Conservation (phyloP, 2,329 filamentous ascomycete genomes). For the Trichophyton verrucosum region DNA sequence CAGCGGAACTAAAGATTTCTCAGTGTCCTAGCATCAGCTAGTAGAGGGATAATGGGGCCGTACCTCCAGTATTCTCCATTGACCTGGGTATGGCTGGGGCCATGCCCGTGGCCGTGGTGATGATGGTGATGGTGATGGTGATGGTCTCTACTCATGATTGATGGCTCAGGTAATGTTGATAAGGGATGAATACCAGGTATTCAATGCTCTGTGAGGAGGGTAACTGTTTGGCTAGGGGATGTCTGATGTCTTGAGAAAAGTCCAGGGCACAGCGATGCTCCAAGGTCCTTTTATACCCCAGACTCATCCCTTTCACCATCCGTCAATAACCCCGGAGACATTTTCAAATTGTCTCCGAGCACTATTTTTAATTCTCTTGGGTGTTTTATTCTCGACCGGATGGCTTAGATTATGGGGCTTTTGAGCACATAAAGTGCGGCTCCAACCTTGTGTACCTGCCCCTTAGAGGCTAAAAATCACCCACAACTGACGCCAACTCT, state of each 20-base stretch:
- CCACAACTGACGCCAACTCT: too few relatives aligned
- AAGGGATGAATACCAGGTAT: background rate
- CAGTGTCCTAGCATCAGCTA: background rate
- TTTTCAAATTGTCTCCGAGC: background rate
- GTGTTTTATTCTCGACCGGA: background rate
- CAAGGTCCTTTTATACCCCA: background rate
- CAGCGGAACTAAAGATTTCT: conserved; percentile 1
- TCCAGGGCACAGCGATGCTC: background rate
- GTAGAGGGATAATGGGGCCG: background rate
- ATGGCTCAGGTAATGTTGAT: background rate
- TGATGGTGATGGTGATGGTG: conserved; percentile 5
- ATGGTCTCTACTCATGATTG: background rate
- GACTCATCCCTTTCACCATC: background rate
- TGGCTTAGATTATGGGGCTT: background rate
- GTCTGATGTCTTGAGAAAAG: background rate
- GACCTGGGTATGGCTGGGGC: background rate
- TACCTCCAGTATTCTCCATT: conserved; percentile 14
- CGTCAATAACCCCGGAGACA: background rate
- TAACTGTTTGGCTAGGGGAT: background rate
- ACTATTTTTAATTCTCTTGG: background rate
- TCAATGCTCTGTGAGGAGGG: background rate
- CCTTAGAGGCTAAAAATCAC: too few relatives aligned
- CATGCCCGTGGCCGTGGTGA: conserved; percentile 4
- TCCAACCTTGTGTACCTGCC: background rate
- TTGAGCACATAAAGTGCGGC: background rate